phyloP scores from a whole-genome alignment of 768 basidiomycete species.

The Leccinum longicurvipes region DNA sequence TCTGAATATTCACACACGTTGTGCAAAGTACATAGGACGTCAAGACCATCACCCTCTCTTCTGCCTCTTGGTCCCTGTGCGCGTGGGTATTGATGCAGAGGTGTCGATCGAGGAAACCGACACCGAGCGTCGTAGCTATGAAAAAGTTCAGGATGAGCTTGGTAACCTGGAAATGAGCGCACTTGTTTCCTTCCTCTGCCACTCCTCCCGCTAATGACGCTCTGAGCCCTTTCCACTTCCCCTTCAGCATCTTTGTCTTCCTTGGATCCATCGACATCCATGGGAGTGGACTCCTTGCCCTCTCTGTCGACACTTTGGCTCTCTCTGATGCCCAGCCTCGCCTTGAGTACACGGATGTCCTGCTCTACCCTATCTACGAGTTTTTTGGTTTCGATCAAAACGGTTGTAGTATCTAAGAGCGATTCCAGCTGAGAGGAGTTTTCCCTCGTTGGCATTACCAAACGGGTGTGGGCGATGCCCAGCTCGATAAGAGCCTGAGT shows the following conservation, averaged over 20 bases:
- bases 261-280: slow-evolving; percentile 50
- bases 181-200: slow-evolving; percentile 58
- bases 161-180: background rate
- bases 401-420: slow-evolving; percentile 66
- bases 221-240: slow-evolving; percentile 58
- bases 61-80: slow-evolving; percentile 55
- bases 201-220: slow-evolving; percentile 58
- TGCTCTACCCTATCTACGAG: slow-evolving; percentile 81
- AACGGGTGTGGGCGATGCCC: slow-evolving; percentile 62
- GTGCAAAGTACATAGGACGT: slow-evolving; percentile 1
- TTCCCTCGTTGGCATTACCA: slow-evolving; percentile 93
- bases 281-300: slow-evolving; percentile 39
- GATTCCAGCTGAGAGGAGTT: slow-evolving; percentile 73
- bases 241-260: slow-evolving; percentile 28
- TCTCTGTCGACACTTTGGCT: slow-evolving; percentile 41
- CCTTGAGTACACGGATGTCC: slow-evolving; percentile 72
- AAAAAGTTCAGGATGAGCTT: background rate
- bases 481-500: slow-evolving; percentile 74
- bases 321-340: slow-evolving; percentile 52
- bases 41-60: slow-evolving; percentile 41
- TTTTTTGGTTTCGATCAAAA: slow-evolving; percentile 87
- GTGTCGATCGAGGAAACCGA: slow-evolving; percentile 79
- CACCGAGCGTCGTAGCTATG: slow-evolving; percentile 60
- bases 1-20: slow-evolving; percentile 6
- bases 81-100: slow-evolving; percentile 45